Conservation (phyloP, 768 basidiomycete genomes). For the Crepidotus variabilis region DNA sequence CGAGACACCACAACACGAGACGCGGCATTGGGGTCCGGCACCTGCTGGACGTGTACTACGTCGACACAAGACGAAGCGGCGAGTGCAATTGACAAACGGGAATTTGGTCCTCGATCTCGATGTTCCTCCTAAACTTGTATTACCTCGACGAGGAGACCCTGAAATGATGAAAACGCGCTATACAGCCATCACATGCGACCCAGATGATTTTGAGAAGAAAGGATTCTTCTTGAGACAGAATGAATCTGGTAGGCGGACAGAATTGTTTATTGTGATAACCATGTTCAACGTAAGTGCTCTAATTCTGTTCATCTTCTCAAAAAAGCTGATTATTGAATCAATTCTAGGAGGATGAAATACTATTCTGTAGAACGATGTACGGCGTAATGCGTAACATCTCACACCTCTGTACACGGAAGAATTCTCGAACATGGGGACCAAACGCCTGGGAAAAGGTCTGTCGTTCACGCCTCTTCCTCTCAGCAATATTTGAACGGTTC, state of each 20-base stretch:
- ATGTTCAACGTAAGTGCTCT: constrained; percentile 79
- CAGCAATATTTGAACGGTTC: background rate
- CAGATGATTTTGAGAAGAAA: constrained; percentile 83
- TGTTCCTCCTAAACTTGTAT: constrained; percentile 80
- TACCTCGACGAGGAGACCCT: constrained; percentile 65
- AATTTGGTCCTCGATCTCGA: constrained; percentile 83
- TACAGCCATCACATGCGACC: constrained; percentile 92
- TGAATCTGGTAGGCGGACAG: constrained; percentile 74
- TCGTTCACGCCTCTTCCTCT: background rate
- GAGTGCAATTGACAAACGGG: constrained; percentile 81
- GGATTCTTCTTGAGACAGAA: constrained; percentile 87
- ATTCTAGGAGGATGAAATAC: constrained; percentile 75
- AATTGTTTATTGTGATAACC: constrained; percentile 91
- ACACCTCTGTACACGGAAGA: constrained; percentile 79
- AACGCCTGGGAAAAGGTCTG: constrained; percentile 93
- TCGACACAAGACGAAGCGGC: constrained; percentile 72
- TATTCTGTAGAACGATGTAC: constrained; percentile 91
- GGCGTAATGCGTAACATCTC: constrained; percentile 91
- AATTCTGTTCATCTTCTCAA: background rate
- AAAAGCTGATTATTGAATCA: background rate
- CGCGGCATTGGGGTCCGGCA: constrained; percentile 85
- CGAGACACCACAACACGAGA: constrained; percentile 54
- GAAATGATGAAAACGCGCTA: constrained; percentile 76
- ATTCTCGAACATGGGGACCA: constrained; percentile 92
- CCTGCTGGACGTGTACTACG: constrained; percentile 76